Base-by-base conservation (phyloP, 768 basidiomycete species). In the Hemileccinum rubropunctum region DNA sequence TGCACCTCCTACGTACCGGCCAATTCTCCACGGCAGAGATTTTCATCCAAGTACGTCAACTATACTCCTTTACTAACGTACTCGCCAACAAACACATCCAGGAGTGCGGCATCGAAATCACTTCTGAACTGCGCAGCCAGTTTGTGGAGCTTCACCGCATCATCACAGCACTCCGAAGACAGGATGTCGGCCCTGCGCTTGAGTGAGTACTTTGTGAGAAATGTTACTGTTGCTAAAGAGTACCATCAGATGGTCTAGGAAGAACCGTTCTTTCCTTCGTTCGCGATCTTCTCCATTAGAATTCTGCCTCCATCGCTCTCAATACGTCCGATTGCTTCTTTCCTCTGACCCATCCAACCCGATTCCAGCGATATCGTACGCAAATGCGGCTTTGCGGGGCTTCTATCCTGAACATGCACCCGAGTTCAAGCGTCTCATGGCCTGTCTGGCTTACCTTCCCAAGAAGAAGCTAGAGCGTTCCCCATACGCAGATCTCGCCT, bases 301-400 rank as follows among this genome's bases (percentile, higher is more conserved):
- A 58, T 99, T 95, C 64, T 74, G 86, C 62, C 79, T 98, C 23
- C 91, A 98, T 59, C 88, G 91, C 23, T 93, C 91, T 10, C 86
- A 93, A 65, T 98, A 91, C 65, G 79, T 97, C 47, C 83, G 84
- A 4, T 73, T 95, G 10, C 77, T 95, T 17, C 74, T 88, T 42
- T 73, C 80, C 27, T 77, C 80, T 10, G 75, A 81, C 53, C 79
- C 84, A 6, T 77, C 81, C 23, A 71, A 85, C 58, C 74, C 78
- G 28, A 51, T 72, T 4, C 71, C 74, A 12, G 90, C 91, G 2
- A 74, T 97, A 37, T 67, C 75, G 1, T 98, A 98, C 68, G 90
- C 91, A 18, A 83, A 81, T 30, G 66, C 73, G 4, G 73, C 84
- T 50, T 75, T 94, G 42, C 68, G 78, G 10, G 75, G 79, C 12